A percentile compares a stretch with the other conserved stretches of the same genome.
Evolutionary conservation across 179 eudicot species (phyloP).

Genomic region (Beta corolliflora): DNA sequence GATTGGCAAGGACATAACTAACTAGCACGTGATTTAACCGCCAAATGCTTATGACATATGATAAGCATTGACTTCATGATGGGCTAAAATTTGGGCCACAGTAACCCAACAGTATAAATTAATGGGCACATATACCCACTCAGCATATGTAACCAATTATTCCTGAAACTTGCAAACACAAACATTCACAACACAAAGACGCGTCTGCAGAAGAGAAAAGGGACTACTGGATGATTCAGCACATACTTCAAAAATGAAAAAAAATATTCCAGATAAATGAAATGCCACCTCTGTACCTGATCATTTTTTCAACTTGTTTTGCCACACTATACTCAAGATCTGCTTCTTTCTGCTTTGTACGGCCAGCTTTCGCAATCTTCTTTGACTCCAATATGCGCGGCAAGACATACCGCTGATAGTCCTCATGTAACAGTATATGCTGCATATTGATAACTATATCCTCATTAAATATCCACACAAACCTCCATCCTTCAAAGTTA

Average conservation of each 20-base stretch:
- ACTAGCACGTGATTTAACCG: no score
- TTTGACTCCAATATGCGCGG: conserved; percentile 95
- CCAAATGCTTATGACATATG: no score
- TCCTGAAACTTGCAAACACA: conserved; percentile 1
- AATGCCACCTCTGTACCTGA: conserved; percentile 57
- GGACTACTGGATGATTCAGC: background rate
- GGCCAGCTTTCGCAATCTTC: conserved; percentile 97
- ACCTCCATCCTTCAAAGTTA: conserved; percentile 11
- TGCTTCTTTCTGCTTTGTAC: conserved; percentile 97
- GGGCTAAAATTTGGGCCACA: no score
- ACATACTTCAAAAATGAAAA: background rate
- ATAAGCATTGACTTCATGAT: no score
- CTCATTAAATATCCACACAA: conserved; percentile 21
- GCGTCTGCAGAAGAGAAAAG: background rate
- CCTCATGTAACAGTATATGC: conserved; percentile 92
- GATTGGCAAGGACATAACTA: no score
- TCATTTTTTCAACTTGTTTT: conserved; percentile 99
- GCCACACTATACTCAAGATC: conserved; percentile 98
- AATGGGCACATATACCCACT: background rate
- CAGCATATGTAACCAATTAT: background rate
- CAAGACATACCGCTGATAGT: conserved; percentile 87
- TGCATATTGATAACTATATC: conserved; percentile 38
- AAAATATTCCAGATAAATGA: conserved; percentile 3
- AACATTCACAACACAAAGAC: background rate
- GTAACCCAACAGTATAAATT: background rate